Percentiles rank a stretch among this genome's conserved stretches.
Conservation (phyloP, 2,329 filamentous ascomycete genomes). For the Myriosclerotinia scirpicola region DNA sequence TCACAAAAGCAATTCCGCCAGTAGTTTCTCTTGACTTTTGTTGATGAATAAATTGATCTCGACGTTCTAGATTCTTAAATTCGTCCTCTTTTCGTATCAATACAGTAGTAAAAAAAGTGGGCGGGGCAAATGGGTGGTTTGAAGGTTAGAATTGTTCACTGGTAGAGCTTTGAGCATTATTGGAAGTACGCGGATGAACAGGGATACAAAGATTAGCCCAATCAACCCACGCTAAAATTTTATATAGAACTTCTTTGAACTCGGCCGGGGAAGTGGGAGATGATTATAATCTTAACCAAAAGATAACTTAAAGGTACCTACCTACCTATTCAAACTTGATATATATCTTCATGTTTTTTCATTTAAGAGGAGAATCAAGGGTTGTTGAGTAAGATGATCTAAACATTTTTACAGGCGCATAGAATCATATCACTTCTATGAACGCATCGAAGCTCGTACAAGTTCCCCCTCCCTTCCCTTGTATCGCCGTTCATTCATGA, state of each 20-base stretch:
- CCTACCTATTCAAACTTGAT: constrained; percentile 8
- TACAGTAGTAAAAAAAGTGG: constrained; percentile 22
- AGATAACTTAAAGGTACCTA: background rate
- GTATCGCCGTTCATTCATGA: constrained; percentile 20
- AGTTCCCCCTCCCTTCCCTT: constrained; percentile 26
- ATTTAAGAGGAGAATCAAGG: constrained; percentile 21
- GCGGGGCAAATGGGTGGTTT: constrained; percentile 22
- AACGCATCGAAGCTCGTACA: constrained; percentile 38
- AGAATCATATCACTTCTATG: constrained; percentile 37
- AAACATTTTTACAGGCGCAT: constrained; percentile 42
- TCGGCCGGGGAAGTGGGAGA: constrained; percentile 17
- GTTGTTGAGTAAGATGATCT: constrained; percentile 40
- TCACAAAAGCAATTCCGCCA: constrained; percentile 23
- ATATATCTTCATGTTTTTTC: constrained; percentile 8
- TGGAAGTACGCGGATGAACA: constrained; percentile 18
- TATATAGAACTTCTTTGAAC: constrained; percentile 21
- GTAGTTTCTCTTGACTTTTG: constrained; percentile 12
- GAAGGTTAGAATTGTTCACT: constrained; percentile 21
- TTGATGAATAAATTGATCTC: constrained; percentile 5
- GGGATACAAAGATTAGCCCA: constrained; percentile 9
- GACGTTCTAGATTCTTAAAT: constrained; percentile 4
- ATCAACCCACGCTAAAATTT: constrained; percentile 23
- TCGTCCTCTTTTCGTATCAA: constrained; percentile 12
- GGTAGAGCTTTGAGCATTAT: constrained; percentile 18
- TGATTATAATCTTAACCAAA: constrained; percentile 2